These are phyloP conservation scores for Phytophthora constricta DNA, from an alignment of 352 stramenopile species.

Conservation along the genomic window DNA sequence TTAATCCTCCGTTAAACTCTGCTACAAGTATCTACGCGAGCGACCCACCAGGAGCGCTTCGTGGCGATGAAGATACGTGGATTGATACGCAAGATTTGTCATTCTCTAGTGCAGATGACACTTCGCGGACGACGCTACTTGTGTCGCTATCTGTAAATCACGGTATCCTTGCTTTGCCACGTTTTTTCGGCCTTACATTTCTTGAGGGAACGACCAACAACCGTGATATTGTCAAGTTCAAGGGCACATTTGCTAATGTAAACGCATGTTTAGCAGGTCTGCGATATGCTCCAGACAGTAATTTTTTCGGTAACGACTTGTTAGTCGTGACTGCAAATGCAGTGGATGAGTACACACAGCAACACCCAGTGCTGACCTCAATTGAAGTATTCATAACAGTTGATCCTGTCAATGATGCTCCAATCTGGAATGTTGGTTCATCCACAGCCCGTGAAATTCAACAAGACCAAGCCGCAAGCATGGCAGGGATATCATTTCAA, in stretches of 20 bases:
- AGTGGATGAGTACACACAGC: conserved; percentile 52
- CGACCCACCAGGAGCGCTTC: conserved; percentile 27
- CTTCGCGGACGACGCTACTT: conserved; percentile 34
- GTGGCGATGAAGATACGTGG: conserved; percentile 59
- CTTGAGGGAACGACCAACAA: conserved; percentile 21
- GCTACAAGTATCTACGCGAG: conserved; percentile 38
- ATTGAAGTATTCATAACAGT: conserved; percentile 44
- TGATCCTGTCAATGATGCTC: conserved; percentile 62
- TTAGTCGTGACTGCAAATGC: conserved; percentile 48
- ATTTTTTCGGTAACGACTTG: conserved; percentile 58
- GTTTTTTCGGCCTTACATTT: conserved; percentile 31
- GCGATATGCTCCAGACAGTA: conserved; percentile 41
- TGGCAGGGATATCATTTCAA: conserved; percentile 48
- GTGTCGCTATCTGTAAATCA: conserved; percentile 38
- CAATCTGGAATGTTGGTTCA: conserved; percentile 53
- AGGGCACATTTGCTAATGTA: conserved; percentile 53
- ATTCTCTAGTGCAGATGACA: conserved; percentile 61
- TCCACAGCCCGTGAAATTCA: conserved; percentile 26
- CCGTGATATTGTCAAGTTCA: conserved; percentile 20
- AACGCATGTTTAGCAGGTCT: conserved; percentile 48
- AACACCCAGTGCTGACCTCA: conserved; percentile 37
- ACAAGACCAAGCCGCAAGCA: conserved; percentile 31
- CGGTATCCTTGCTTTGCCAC: conserved; percentile 30
- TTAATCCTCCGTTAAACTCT: conserved; percentile 34
- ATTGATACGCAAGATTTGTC: conserved; percentile 34